phyloP scores from a whole-genome alignment of 768 basidiomycete genomes.

The Megacollybia marginata region DNA sequence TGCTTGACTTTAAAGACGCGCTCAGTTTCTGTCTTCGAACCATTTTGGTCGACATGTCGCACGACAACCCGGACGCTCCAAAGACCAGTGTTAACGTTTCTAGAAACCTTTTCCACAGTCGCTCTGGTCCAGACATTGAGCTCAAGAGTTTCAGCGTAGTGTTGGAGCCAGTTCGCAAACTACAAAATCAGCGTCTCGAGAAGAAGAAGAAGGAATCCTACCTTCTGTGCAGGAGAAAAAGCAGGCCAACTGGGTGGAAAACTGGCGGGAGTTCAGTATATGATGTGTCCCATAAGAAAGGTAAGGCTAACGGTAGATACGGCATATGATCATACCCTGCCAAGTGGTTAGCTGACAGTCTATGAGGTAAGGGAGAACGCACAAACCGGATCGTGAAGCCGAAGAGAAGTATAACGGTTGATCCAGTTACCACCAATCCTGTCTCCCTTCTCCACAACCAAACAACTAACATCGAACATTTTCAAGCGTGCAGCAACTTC shows the following conservation, averaged over 20 bases:
- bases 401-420: slow-evolving; percentile 57
- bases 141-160: slow-evolving; percentile 51
- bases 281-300: background rate
- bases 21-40: background rate
- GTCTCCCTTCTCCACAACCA: slow-evolving; percentile 57
- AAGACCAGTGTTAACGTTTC: slow-evolving; percentile 23
- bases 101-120: slow-evolving; percentile 28
- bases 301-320: slow-evolving; percentile 43
- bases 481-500: slow-evolving; percentile 59
- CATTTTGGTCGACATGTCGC: background rate
- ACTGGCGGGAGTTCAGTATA: slow-evolving; percentile 16
- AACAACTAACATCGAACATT: slow-evolving; percentile 34
- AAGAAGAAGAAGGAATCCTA: slow-evolving; percentile 3
- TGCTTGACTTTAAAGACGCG: background rate
- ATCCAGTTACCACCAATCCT: slow-evolving; percentile 63
- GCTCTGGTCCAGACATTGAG: slow-evolving; percentile 58
- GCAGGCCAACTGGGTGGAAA: slow-evolving; percentile 58
- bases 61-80: slow-evolving; percentile 40
- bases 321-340: slow-evolving; percentile 52
- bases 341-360: background rate
- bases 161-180: slow-evolving; percentile 62
- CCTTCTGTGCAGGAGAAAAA: slow-evolving; percentile 48
- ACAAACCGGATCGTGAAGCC: slow-evolving; percentile 64
- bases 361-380: slow-evolving; percentile 8
- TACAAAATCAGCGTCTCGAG: slow-evolving; percentile 10